Percentiles rank a stretch among this genome's conserved stretches.
phyloP scores from a whole-genome alignment of 2,329 filamentous ascomycete species.

The Fusarium decemcellulare region DNA sequence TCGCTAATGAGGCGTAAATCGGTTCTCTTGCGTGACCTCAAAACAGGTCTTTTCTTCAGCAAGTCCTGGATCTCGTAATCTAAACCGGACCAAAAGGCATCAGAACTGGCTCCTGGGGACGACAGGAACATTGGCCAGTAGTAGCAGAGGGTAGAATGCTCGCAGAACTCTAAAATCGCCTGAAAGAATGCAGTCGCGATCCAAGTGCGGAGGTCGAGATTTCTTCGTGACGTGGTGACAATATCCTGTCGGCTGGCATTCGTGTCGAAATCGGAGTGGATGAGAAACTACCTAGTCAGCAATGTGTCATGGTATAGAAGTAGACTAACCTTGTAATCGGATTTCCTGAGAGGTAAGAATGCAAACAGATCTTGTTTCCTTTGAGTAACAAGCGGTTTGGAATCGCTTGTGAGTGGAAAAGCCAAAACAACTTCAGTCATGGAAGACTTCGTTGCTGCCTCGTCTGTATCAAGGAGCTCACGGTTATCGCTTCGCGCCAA shows the following conservation, averaged over 20 bases:
- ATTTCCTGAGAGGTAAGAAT: constrained; percentile 23
- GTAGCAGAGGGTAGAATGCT: constrained; percentile 27
- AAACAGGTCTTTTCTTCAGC: not conserved
- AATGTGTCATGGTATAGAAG: no score
- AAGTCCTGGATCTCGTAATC: not conserved
- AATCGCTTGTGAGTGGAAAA: constrained; percentile 19
- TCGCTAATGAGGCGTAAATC: constrained; percentile 2
- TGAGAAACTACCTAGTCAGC: constrained; percentile 30
- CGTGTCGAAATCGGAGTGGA: constrained; percentile 35
- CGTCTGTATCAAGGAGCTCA: constrained; percentile 5
- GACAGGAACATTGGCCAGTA: constrained; percentile 34
- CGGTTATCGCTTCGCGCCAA: constrained; percentile 27
- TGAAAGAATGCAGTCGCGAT: constrained; percentile 10
- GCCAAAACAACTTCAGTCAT: constrained; percentile 29
- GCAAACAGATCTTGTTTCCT: constrained; percentile 29
- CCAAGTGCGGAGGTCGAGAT: constrained; percentile 7
- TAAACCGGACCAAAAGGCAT: constrained; percentile 26
- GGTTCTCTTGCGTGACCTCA: constrained; percentile 1
- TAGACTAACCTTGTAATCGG: constrained; percentile 24
- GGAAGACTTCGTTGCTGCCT: not conserved
- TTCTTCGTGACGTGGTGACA: constrained; percentile 24
- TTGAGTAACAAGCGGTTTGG: not conserved
- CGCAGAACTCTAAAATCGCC: constrained; percentile 28
- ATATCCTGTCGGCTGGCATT: constrained; percentile 32
- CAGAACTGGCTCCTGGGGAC: not conserved